A percentile compares a stretch with the other conserved stretches of the same genome.
phyloP scores from a whole-genome alignment of 2,329 filamentous ascomycete genomes.

The Colletotrichum costaricense region DNA sequence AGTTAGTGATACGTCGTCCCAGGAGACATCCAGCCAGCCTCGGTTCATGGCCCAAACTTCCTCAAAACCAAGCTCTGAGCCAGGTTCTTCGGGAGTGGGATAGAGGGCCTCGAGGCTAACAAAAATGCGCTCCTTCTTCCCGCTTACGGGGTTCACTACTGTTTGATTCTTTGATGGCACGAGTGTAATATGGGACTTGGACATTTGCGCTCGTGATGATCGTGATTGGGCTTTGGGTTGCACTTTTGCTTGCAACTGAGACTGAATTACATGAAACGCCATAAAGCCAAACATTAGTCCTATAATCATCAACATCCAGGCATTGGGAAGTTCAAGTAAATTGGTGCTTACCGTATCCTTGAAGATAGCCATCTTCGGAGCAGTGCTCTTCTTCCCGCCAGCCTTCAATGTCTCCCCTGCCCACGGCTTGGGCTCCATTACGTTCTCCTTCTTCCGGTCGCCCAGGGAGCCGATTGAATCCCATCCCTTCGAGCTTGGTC shows the following conservation, averaged over 20 bases:
- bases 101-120: constrained; percentile 90
- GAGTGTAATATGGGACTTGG: constrained; percentile 73
- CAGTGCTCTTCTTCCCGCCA: constrained; percentile 81
- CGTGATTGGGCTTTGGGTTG: constrained; percentile 38
- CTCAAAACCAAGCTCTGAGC: constrained; percentile 88
- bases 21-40: constrained; percentile 73
- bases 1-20: constrained; percentile 50
- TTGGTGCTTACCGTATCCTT: constrained; percentile 87
- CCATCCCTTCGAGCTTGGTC: constrained; percentile 79
- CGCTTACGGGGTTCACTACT: constrained; percentile 83
- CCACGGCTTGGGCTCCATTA: constrained; percentile 88
- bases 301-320: constrained; percentile 87
- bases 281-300: constrained; percentile 82
- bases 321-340: constrained; percentile 50
- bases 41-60: constrained; percentile 84
- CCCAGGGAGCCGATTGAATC: constrained; percentile 88
- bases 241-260: constrained; percentile 47
- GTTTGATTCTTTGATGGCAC: constrained; percentile 80
- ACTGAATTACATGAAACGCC: constrained; percentile 65
- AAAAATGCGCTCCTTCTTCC: constrained; percentile 86
- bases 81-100: constrained; percentile 76
- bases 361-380: constrained; percentile 90
- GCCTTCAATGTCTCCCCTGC: constrained; percentile 89
- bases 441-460: constrained; percentile 95
- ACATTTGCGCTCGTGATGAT: constrained; percentile 65